These are phyloP conservation scores for Suillus subluteus DNA, from an alignment of 768 basidiomycete genomes.

Conservation along the genomic window DNA sequence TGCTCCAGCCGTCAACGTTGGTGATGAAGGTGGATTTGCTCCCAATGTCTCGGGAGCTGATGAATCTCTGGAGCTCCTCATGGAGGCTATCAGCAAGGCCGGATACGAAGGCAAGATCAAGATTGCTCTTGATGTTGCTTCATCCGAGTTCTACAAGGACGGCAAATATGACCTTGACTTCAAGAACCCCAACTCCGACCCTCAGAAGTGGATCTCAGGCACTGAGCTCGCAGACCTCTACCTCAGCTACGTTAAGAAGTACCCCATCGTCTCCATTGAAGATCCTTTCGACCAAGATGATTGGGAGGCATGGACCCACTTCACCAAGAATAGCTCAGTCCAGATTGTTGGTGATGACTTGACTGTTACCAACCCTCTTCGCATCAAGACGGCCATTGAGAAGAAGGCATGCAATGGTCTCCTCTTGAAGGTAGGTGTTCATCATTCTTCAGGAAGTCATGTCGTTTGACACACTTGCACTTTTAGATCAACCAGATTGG, in stretches of 20 bases:
- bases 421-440: slow-evolving; percentile 76
- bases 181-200: slow-evolving; percentile 99
- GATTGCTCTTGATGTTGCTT: slow-evolving; percentile 97
- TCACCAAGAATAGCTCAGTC: slow-evolving; percentile 77
- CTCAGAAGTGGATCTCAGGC: slow-evolving; percentile 94
- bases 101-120: slow-evolving; percentile 99
- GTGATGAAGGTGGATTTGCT: slow-evolving; percentile 99
- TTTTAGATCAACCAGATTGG: slow-evolving; percentile 95
- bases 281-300: slow-evolving; percentile 99
- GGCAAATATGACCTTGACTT: slow-evolving; percentile 99
- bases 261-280: slow-evolving; percentile 94
- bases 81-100: slow-evolving; percentile 96
- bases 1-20: slow-evolving; percentile 89
- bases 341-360: slow-evolving; percentile 97
- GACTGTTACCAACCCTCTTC: slow-evolving; percentile 95
- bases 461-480: slow-evolving; percentile 9
- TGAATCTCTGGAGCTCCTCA: slow-evolving; percentile 94
- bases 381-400: slow-evolving; percentile 98
- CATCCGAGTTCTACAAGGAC: slow-evolving; percentile 99
- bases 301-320: slow-evolving; percentile 97
- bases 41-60: slow-evolving; percentile 98
- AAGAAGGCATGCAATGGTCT: slow-evolving; percentile 99
- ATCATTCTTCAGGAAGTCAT: neutral
- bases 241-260: slow-evolving; percentile 83
- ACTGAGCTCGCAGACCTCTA: slow-evolving; percentile 92